Base-by-base conservation (phyloP, 2,329 filamentous ascomycete genomes). In the Aspergillus ibericus region DNA sequence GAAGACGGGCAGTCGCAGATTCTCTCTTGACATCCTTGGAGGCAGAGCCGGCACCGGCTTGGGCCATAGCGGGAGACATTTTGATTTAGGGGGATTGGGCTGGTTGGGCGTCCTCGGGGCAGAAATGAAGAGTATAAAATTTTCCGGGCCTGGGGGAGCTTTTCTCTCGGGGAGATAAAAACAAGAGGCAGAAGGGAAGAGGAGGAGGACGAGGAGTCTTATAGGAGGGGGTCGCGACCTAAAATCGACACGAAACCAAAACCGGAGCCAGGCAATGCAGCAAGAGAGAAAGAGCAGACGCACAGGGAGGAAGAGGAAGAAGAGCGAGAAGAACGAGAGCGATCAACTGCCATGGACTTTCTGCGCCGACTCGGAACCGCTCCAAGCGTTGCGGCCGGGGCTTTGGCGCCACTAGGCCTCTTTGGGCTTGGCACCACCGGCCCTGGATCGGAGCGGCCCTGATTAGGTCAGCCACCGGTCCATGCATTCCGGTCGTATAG, bases 1-100 rank as follows among this genome's bases (percentile, higher is more conserved):
- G 81, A 66, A 99, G 80, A 78, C 95, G 86, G 70, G 95, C 95
- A 73, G 89, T 76, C 70, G 91, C 92, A 59, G 93, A 96, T 83
- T 99, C 95, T 80, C 85, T 92, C 84, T 96, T 88, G 70, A 82
- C 82, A 71, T 85, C 83, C 71, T 83, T 87, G 44, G 84, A 81
- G 55, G 84, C 77, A 59, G 78, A 72, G 56, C 75, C 74, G 63
- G 74, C 69, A 62, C 72, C 72, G 58, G 71, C 62, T 52, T 70
- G 70, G 61, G 59, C 70, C 55, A 74, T 59, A 62, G 72, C 70
- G 61, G 88, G 86, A 74, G 88, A 88, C 87, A 90, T 77, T 49
- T 67, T 71, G 59, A 56, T 40, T 56, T 47, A 16, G 25, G n/a
- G 5, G 27, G 32, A 32, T 48, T 25, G 25, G 44, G n/a, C 32